These are phyloP conservation scores for Talaromyces thailandensis DNA, from an alignment of 495 filamentous ascomycete genomes.

Conservation along the genomic window DNA sequence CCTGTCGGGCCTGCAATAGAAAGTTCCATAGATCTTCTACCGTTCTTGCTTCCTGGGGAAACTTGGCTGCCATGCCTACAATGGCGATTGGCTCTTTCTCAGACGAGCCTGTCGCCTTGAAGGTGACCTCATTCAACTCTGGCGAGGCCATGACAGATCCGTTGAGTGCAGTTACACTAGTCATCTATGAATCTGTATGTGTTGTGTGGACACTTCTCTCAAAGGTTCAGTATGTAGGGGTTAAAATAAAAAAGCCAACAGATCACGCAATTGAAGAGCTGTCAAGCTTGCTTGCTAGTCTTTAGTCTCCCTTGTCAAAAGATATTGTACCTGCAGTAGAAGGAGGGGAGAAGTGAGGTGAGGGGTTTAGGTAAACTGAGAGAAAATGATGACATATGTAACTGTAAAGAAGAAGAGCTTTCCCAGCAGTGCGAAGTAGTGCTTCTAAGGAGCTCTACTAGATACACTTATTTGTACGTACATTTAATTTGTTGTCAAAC, in stretches of 20 bases:
- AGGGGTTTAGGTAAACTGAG: neutral
- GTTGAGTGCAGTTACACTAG: neutral
- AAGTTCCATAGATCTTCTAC: slow-evolving; percentile 7
- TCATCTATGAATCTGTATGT: neutral
- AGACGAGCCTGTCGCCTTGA: neutral
- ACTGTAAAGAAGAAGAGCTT: neutral
- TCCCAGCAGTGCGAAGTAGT: neutral
- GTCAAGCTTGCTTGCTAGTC: neutral
- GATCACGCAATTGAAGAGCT: neutral
- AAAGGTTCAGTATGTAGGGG: neutral
- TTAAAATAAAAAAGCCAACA: neutral
- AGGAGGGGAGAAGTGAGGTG: neutral
- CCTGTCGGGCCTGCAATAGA: slow-evolving; percentile 15
- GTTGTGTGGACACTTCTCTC: neutral
- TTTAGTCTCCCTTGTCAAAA: neutral
- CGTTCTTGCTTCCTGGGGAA: slow-evolving; percentile 9
- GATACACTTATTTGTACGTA: neutral
- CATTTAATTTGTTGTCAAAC: neutral
- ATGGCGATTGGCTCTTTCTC: slow-evolving; percentile 12
- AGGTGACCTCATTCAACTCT: neutral
- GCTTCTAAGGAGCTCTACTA: neutral
- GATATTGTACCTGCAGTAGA: neutral
- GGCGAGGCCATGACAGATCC: neutral
- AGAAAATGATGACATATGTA: neutral
- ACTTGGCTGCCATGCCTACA: slow-evolving; percentile 10